Base-by-base conservation (phyloP, 164 flowering plant species). In the Malania oleifera region DNA sequence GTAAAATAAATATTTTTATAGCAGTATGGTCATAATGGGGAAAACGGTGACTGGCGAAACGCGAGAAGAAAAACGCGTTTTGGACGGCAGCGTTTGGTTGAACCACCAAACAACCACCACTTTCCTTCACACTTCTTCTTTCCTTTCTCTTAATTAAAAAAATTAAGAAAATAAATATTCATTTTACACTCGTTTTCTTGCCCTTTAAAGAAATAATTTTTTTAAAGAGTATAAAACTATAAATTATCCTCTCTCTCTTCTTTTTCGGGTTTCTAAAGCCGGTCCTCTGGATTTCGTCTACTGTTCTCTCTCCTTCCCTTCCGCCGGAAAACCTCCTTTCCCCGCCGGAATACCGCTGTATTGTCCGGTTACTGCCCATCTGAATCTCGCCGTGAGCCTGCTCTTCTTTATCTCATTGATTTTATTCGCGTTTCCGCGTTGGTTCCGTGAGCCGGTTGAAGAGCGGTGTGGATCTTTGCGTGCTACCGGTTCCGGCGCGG, bases 91-190 rank as follows among this genome's bases (percentile, higher is more conserved):
- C 76, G 82, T 78, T 88, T 82, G 83, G 97, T 86, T 87, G 82
- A 86, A 86, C 95, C 73, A 80, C 88, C 80, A 67, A 80, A 80
- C 87, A 80, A 84, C 96, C 75, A 76, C 83, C 84, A 68, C 84
- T 75, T 73, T 67, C 73, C 74, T 65, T 63, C 78, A 67, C 77
- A 65, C 82, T 68, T 73, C 74, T 8, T 38, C 38, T 44, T 43
- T 55, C 58, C 9, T 19, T 22, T 13, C 25, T 43, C 28, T 31
- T 37, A 23, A 9, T 25, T 14, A 55, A 34, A 44, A 34, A 13
- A 52, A 50, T 46, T 39, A 40, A 50, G 13, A 7, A 50, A n/a
- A n/a, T n/a, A n/a, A n/a, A n/a, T n/a, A n/a, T n/a, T n/a, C n/a
- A n/a, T n/a, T n/a, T 20, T 3, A 20, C 6, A 39, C 15, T 6